phyloP scores from a whole-genome alignment of 106 monocot genomes.

The Gastrodia elata region DNA sequence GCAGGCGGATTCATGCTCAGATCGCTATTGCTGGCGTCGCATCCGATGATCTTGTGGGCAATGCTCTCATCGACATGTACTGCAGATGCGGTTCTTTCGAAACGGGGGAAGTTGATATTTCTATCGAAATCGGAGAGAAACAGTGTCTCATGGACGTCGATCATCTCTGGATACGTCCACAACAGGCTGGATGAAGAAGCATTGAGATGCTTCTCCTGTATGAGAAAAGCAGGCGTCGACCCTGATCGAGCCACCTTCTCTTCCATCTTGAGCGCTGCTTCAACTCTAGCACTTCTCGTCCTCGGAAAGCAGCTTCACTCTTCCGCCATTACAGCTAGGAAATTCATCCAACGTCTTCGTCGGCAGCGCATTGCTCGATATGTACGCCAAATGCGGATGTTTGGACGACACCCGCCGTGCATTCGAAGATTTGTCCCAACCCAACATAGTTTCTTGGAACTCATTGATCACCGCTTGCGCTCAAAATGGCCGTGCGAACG shows the following conservation, averaged over 20 bases:
- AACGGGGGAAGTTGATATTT: slow-evolving; percentile 44
- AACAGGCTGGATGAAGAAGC: slow-evolving; percentile 60
- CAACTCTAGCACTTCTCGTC: slow-evolving; percentile 36
- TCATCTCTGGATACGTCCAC: slow-evolving; percentile 63
- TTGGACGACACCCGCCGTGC: slow-evolving; percentile 29
- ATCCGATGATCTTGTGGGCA: slow-evolving; percentile 36
- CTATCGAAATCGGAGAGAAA: slow-evolving; percentile 19
- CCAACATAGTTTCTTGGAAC: slow-evolving; percentile 79
- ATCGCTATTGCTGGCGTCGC: slow-evolving; percentile 24
- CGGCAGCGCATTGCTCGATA: slow-evolving; percentile 60
- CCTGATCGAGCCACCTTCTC: slow-evolving; percentile 67
- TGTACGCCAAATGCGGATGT: slow-evolving; percentile 88
- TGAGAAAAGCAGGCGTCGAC: slow-evolving; percentile 35
- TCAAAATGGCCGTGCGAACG: slow-evolving; percentile 57
- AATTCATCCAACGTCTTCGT: slow-evolving; percentile 41
- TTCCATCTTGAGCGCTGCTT: slow-evolving; percentile 46
- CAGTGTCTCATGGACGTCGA: slow-evolving; percentile 67
- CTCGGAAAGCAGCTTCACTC: slow-evolving; percentile 74
- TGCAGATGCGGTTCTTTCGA: slow-evolving; percentile 57
- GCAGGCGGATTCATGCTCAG: slow-evolving; percentile 62
- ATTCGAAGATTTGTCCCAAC: slow-evolving; percentile 51
- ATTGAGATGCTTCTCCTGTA: slow-evolving; percentile 36
- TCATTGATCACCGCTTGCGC: slow-evolving; percentile 68
- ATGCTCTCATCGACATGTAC: slow-evolving; percentile 82
- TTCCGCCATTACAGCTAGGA: slow-evolving; percentile 35